phyloP scores from a whole-genome alignment of 129 eudicot species.

The Helichrysum umbraculigerum region DNA sequence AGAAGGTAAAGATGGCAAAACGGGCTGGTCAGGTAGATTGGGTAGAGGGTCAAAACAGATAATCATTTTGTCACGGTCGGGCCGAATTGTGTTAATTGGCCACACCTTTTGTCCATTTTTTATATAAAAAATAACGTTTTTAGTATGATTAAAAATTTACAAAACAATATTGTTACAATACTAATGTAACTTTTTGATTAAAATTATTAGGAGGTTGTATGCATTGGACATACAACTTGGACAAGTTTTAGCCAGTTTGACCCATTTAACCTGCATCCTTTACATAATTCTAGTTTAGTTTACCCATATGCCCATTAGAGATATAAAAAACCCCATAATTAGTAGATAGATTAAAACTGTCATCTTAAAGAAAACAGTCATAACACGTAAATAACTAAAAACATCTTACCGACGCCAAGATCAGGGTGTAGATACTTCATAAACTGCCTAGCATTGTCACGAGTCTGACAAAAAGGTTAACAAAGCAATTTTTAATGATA shows the following conservation, averaged over 20 bases:
- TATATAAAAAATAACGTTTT: not conserved
- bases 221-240: not conserved
- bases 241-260: not conserved
- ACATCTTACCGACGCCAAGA: conserved; percentile 83
- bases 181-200: too few species aligned
- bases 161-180: not conserved
- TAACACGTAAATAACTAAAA: not conserved
- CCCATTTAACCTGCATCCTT: not conserved
- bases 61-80: not conserved
- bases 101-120: not conserved
- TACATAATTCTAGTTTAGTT: too few species aligned
- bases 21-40: not conserved
- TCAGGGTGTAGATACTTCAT: conserved; percentile 94
- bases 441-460: conserved; percentile 96
- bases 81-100: not conserved
- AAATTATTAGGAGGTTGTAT: not conserved
- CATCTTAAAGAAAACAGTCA: conserved; percentile 1
- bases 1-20: not conserved
- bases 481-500: conserved; percentile 23
- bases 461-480: conserved; percentile 52
- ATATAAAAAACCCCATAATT: not conserved
- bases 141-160: too few species aligned
- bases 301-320: not conserved
- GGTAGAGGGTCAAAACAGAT: not conserved
- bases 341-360: not conserved